Evolutionary conservation across 2,329 filamentous ascomycete species (phyloP), one percentile per base, ranked within the genome.

Genomic region (Diaporthe vaccinii): DNA sequence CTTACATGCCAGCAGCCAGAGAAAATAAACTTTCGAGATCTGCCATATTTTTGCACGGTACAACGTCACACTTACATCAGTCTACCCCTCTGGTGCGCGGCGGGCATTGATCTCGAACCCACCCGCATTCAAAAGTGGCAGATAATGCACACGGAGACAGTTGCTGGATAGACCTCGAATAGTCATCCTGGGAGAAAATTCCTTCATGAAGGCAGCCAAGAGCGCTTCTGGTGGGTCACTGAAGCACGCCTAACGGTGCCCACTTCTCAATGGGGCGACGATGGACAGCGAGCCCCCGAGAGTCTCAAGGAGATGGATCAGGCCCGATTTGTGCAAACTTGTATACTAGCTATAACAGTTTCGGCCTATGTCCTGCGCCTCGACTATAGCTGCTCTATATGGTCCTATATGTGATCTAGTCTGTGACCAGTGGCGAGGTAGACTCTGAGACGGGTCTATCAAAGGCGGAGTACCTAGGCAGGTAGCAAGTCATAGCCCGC

Each of bases 31-130:
- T 68, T 68, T 68, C 31, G 46, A 68, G 46, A 68, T 68, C 65
- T 51, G 65, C 65, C 46, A 28, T 31, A 49, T 39, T 51, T 20
- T 46, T 28, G 36, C 65, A 53, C 31, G n/a, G 65, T 28, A 39
- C 46, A 53, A 68, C 65, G 62, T 68, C 62, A 68, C 65, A 12
- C 65, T 68, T 68, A 39, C 65, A 53, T 68, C 65, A 68, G 31
- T 28, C 22, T 17, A 2, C n/a, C 20, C 31, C 36, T 28, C 36
- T 25, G 58, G 22, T 15, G 12, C 58, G 14, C 36, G 36, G 9
- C 9, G 58, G 22, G 57, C 57, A 59, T 59, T 59, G 57, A 59
- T 59, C 2, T 41, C 36, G 58, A 61, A 39, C 14, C 46, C 65
- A 53, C 31, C 31, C 22, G 46, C 65, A 28, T 20, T 22, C n/a